Conservation (phyloP, 2,329 filamentous ascomycete genomes). For the Ilyonectria mors-panacis region DNA sequence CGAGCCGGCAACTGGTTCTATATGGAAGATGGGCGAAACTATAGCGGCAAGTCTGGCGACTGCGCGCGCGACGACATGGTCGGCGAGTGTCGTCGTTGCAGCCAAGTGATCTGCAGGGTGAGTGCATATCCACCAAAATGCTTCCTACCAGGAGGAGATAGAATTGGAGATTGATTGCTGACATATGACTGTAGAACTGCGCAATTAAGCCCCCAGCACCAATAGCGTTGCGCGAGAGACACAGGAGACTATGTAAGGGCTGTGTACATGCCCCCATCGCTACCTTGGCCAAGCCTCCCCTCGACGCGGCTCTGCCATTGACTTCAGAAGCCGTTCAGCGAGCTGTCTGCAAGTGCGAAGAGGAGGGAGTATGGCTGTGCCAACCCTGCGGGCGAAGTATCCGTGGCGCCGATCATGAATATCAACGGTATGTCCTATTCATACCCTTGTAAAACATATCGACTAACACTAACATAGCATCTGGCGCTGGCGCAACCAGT, state of each 20-base stretch:
- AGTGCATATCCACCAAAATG: constrained; percentile 46
- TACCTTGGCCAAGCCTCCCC: constrained; percentile 62
- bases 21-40: constrained; percentile 69
- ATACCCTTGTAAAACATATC: background rate
- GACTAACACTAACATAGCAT: constrained; percentile 67
- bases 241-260: constrained; percentile 84
- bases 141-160: background rate
- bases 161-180: constrained; percentile 27
- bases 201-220: constrained; percentile 84
- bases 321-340: constrained; percentile 70
- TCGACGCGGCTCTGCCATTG: constrained; percentile 63
- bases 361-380: constrained; percentile 84
- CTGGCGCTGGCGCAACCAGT: constrained; percentile 92
- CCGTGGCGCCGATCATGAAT: constrained; percentile 70
- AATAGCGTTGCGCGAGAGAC: constrained; percentile 77
- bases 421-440: constrained; percentile 64
- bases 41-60: constrained; percentile 77
- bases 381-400: constrained; percentile 85
- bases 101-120: constrained; percentile 85
- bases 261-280: constrained; percentile 82
- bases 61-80: constrained; percentile 95
- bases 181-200: constrained; percentile 77
- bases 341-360: constrained; percentile 67
- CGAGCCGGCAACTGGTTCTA: constrained; percentile 72
- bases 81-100: constrained; percentile 83